Evolutionary conservation across 73 alveolate genomes (phyloP).

Genomic region (Uronychia binucleata): DNA sequence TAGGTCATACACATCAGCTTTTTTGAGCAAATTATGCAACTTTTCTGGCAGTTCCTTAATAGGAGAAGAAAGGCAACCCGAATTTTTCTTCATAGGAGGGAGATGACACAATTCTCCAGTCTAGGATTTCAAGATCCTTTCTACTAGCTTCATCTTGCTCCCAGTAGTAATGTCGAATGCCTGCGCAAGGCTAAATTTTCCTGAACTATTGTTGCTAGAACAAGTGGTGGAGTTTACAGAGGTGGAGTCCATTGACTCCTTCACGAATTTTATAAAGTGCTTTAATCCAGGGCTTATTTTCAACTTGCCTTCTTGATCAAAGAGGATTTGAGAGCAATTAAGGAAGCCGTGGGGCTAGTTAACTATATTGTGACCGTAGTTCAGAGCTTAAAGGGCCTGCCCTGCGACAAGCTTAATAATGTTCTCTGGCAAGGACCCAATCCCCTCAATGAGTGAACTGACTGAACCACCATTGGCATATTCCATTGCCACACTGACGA

Average conservation of each 20-base stretch:
- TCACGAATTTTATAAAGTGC: background rate
- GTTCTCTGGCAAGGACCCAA: background rate
- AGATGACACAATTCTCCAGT: too few relatives aligned
- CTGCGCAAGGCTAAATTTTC: background rate
- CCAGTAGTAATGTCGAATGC: background rate
- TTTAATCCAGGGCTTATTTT: background rate
- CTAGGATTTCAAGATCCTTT: background rate
- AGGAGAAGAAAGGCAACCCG: too few relatives aligned
- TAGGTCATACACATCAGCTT: background rate
- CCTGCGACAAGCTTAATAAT: background rate
- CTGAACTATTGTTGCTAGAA: background rate
- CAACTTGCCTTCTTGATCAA: background rate
- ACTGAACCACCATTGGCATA: background rate
- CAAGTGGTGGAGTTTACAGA: background rate
- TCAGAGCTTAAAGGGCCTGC: background rate
- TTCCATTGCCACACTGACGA: background rate
- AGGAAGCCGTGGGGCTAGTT: background rate
- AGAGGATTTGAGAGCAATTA: background rate
- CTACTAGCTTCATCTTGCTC: background rate
- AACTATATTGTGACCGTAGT: background rate
- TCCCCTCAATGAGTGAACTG: background rate
- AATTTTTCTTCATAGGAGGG: too few relatives aligned
- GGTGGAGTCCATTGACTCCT: background rate
- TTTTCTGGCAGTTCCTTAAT: background rate
- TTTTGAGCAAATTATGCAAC: background rate